Conservation (phyloP, 352 stramenopile species). For the Globisporangium barbulae region DNA sequence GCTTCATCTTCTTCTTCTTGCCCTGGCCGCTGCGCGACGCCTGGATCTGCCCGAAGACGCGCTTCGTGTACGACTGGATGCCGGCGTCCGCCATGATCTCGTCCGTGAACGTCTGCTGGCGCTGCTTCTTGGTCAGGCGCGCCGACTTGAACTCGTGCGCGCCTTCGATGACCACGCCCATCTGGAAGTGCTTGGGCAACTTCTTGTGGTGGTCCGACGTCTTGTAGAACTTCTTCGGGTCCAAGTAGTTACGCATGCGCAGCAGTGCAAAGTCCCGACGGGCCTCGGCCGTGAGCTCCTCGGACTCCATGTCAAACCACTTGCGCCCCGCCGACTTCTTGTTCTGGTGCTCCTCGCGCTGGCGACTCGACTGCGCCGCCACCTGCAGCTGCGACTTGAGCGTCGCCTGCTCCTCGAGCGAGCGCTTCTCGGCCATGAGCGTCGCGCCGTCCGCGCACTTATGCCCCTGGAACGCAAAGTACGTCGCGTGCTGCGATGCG, state of each 20-base stretch:
- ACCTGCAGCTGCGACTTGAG: constrained; percentile 36
- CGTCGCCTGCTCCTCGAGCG: constrained; percentile 45
- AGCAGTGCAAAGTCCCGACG: constrained; percentile 91
- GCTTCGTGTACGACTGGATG: constrained; percentile 85
- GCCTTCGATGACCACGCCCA: constrained; percentile 92
- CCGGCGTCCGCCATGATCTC: constrained; percentile 92
- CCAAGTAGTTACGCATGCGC: constrained; percentile 93
- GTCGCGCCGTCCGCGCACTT: constrained; percentile 32
- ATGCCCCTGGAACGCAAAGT: constrained; percentile 42
- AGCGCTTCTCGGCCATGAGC: constrained; percentile 38
- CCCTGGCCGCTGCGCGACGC: constrained; percentile 34
- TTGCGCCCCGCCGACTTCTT: constrained; percentile 64
- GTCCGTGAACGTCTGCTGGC: constrained; percentile 91
- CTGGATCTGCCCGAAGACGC: constrained; percentile 79
- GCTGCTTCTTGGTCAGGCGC: constrained; percentile 90
- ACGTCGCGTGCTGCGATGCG: constrained; percentile 40
- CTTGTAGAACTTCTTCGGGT: constrained; percentile 98
- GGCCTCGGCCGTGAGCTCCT: constrained; percentile 85
- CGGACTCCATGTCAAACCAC: constrained; percentile 92
- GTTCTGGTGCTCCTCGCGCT: constrained; percentile 48
- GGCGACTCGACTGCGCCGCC: constrained; percentile 38
- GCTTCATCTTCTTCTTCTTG: constrained; percentile 53
- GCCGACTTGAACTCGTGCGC: constrained; percentile 87
- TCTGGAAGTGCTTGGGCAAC: constrained; percentile 88
- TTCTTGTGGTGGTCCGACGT: constrained; percentile 79